Evolutionary conservation across 495 filamentous ascomycete genomes (phyloP).

Genomic region (Penicilliopsis zonata): DNA sequence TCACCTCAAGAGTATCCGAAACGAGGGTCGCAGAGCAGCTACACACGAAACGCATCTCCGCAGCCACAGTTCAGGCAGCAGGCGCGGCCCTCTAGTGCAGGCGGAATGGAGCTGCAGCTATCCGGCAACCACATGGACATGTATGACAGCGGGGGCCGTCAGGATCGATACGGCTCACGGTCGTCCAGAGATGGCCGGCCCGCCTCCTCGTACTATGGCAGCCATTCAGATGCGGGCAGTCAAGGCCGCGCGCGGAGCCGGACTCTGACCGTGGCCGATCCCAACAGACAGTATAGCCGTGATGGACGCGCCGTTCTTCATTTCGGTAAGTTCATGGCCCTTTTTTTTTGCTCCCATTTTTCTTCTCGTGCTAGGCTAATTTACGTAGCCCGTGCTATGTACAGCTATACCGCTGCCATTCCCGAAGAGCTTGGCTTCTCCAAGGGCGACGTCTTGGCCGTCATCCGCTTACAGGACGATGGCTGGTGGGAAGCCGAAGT

Average conservation of each 20-base stretch:
- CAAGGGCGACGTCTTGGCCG: slow-evolving; percentile 83
- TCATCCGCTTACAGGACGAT: slow-evolving; percentile 90
- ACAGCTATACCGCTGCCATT: slow-evolving; percentile 88
- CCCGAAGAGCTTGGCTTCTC: slow-evolving; percentile 87
- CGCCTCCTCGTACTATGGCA: slow-evolving; percentile 52
- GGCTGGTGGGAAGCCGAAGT: slow-evolving; percentile 99
- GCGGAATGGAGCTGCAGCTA: slow-evolving; percentile 73
- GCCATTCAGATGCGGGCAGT: slow-evolving; percentile 22
- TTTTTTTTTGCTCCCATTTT: background rate
- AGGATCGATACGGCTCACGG: slow-evolving; percentile 44
- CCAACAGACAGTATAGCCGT: slow-evolving; percentile 60
- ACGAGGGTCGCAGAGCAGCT: slow-evolving; percentile 39
- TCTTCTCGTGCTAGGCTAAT: background rate
- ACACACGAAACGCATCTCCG: slow-evolving; percentile 44
- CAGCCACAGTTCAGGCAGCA: slow-evolving; percentile 46
- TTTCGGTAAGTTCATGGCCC: slow-evolving; percentile 58
- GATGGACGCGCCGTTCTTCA: slow-evolving; percentile 84
- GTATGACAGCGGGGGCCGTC: slow-evolving; percentile 32
- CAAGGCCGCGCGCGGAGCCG: slow-evolving; percentile 58
- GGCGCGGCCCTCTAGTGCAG: slow-evolving; percentile 52
- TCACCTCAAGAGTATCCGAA: slow-evolving; percentile 35
- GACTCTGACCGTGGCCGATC: slow-evolving; percentile 52
- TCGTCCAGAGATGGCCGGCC: slow-evolving; percentile 27
- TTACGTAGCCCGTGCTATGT: slow-evolving; percentile 71
- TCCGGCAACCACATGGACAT: slow-evolving; percentile 39